Evolutionary conservation across 345 rosid species (phyloP).

Genomic region (Hibiscus syriacus): DNA sequence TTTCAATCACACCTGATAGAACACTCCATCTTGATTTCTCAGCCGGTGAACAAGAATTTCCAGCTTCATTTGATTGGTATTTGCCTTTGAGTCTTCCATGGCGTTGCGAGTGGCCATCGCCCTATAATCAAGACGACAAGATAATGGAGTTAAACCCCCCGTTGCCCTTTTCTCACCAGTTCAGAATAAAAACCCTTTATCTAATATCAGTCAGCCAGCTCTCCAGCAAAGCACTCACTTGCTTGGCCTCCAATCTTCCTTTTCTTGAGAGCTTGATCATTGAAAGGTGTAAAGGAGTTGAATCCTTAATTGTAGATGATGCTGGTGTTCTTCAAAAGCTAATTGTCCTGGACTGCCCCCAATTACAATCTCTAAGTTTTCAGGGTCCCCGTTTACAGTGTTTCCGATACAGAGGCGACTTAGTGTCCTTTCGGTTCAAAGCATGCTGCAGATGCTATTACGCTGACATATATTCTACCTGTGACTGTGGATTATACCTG

Average conservation of each 20-base stretch:
- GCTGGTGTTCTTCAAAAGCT: neutral
- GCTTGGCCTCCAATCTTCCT: neutral
- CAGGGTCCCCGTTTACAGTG: neutral
- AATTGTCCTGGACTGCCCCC: neutral
- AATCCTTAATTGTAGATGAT: neutral
- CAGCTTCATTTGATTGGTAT: neutral
- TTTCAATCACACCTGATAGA: neutral
- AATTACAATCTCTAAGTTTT: neutral
- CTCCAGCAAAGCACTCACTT: neutral
- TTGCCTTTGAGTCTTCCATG: neutral
- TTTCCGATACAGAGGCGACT: neutral
- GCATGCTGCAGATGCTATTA: neutral
- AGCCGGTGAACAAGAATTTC: neutral
- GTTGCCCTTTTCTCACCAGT: neutral
- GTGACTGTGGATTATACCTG: neutral
- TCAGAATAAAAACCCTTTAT: neutral
- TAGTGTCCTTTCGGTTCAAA: neutral
- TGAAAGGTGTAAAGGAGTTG: neutral
- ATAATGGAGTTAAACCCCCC: neutral
- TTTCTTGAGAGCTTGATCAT: constrained; percentile 1
- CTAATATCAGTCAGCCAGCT: neutral
- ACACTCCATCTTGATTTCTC: neutral
- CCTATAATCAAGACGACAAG: neutral
- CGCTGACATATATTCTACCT: neutral
- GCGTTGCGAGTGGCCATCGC: neutral